phyloP scores from a whole-genome alignment of 2,329 filamentous ascomycete genomes.

The Exophiala dermatitidis region DNA sequence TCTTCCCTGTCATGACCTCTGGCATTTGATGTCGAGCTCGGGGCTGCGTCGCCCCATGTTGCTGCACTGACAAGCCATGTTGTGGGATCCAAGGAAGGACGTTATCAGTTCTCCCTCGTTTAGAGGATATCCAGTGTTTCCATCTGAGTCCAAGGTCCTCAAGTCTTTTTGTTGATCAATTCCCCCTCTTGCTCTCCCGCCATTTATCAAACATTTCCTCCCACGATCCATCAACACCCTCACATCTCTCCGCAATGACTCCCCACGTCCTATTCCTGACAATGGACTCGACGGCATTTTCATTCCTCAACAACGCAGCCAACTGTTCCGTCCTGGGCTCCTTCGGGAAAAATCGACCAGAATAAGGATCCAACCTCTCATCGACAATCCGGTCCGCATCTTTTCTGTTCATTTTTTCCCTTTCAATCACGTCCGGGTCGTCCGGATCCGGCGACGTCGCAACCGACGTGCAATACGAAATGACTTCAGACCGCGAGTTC shows the following conservation, averaged over 20 bases:
- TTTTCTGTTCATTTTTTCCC: slow-evolving; percentile 62
- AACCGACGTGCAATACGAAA: slow-evolving; percentile 83
- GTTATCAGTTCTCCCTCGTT: too few relatives aligned
- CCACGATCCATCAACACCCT: slow-evolving; percentile 38
- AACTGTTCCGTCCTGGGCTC: slow-evolving; percentile 76
- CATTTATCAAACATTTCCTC: slow-evolving; percentile 15
- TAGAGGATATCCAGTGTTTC: too few relatives aligned
- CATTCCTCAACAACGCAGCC: slow-evolving; percentile 62
- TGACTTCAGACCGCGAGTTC: slow-evolving; percentile 72
- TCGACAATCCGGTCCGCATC: slow-evolving; percentile 70
- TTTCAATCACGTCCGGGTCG: slow-evolving; percentile 66
- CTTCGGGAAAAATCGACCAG: slow-evolving; percentile 67
- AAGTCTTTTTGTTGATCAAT: neutral
- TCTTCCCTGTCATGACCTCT: too few relatives aligned
- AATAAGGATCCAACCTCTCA: slow-evolving; percentile 89
- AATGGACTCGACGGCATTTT: slow-evolving; percentile 75
- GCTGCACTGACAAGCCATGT: too few relatives aligned
- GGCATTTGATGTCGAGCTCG: too few relatives aligned
- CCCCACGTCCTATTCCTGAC: slow-evolving; percentile 76
- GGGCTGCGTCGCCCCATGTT: too few relatives aligned
- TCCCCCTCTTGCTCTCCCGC: slow-evolving; percentile 6
- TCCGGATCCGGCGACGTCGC: slow-evolving; percentile 81
- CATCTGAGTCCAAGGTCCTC: neutral
- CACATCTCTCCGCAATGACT: slow-evolving; percentile 68
- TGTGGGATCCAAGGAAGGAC: too few relatives aligned